phyloP scores from a whole-genome alignment of 768 basidiomycete genomes.

The Astraeus odoratus region DNA sequence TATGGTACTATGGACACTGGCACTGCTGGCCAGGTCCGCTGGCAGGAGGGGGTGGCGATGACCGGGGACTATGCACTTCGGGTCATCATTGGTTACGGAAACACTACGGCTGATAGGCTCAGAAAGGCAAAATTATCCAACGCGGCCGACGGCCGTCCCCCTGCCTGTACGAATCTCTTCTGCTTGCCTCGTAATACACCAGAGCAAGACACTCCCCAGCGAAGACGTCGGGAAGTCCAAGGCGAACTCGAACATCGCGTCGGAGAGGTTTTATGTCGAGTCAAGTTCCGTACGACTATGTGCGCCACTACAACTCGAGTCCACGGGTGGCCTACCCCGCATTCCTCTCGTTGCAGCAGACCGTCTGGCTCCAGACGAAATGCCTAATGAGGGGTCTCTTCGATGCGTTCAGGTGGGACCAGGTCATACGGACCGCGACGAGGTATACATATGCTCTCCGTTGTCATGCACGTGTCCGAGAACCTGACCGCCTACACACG shows the following conservation, averaged over 20 bases:
- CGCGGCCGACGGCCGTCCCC: no score
- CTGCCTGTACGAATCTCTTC: no score
- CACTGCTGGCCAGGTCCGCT: no score
- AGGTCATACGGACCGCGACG: constrained; percentile 49
- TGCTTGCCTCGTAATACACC: no score
- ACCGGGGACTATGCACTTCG: no score
- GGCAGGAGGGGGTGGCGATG: no score
- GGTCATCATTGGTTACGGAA: no score
- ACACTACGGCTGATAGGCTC: no score
- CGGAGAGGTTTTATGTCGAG: constrained; percentile 24
- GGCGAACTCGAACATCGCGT: constrained; percentile 12
- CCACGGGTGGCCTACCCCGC: constrained; percentile 57
- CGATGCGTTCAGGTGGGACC: constrained; percentile 70
- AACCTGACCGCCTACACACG: constrained; percentile 4
- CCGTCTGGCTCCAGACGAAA: constrained; percentile 49
- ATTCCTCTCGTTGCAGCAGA: constrained; percentile 60
- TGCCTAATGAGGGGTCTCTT: constrained; percentile 55
- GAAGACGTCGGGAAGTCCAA: no score
- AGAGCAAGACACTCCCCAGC: no score
- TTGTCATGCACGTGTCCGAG: constrained; percentile 3
- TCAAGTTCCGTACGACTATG: constrained; percentile 17
- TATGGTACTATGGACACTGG: no score
- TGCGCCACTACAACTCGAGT: constrained; percentile 18
- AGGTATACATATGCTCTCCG: constrained; percentile 41
- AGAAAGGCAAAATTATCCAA: no score